Evolutionary conservation across 768 basidiomycete species (phyloP).

Genomic region (Auriscalpium orientale): DNA sequence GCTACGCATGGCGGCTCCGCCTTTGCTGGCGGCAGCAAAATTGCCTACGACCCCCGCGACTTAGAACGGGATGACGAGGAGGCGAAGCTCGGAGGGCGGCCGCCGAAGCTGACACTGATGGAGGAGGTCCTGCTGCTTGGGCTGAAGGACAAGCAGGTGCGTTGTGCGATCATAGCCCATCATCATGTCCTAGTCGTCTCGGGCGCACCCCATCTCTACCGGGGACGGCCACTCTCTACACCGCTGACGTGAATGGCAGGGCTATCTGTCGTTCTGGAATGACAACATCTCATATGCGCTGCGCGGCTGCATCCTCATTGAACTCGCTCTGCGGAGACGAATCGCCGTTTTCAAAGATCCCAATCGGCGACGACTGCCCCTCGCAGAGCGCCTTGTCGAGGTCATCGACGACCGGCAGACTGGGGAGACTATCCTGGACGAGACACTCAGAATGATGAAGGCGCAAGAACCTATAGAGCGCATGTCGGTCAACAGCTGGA

Average conservation of each 20-base stretch:
- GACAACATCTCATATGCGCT: conserved; percentile 99
- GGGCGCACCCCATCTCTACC: background rate
- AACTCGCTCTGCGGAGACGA: conserved; percentile 89
- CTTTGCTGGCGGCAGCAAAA: conserved; percentile 77
- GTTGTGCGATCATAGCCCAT: conserved; percentile 17
- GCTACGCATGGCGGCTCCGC: conserved; percentile 64
- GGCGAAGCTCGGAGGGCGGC: conserved; percentile 55
- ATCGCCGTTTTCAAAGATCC: conserved; percentile 89
- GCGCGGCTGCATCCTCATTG: conserved; percentile 95
- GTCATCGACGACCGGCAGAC: conserved; percentile 90
- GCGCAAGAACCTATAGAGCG: conserved; percentile 55
- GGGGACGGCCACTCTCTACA: background rate
- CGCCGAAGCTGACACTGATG: conserved; percentile 88
- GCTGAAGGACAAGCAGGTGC: conserved; percentile 91
- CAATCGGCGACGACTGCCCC: conserved; percentile 59
- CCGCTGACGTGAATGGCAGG: conserved; percentile 32
- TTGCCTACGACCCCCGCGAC: conserved; percentile 93
- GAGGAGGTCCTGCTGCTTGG: conserved; percentile 94
- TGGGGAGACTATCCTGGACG: conserved; percentile 94
- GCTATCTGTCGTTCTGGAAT: conserved; percentile 98
- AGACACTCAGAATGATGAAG: conserved; percentile 95
- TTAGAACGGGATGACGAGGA: conserved; percentile 65
- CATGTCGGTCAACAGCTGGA: conserved; percentile 85
- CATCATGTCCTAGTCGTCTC: conserved; percentile 1
- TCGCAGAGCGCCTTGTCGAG: conserved; percentile 80